A percentile compares a stretch with the other conserved stretches of the same genome.
Evolutionary conservation across 257 asterid species (phyloP).

Genomic region (Solanum tacnaense): DNA sequence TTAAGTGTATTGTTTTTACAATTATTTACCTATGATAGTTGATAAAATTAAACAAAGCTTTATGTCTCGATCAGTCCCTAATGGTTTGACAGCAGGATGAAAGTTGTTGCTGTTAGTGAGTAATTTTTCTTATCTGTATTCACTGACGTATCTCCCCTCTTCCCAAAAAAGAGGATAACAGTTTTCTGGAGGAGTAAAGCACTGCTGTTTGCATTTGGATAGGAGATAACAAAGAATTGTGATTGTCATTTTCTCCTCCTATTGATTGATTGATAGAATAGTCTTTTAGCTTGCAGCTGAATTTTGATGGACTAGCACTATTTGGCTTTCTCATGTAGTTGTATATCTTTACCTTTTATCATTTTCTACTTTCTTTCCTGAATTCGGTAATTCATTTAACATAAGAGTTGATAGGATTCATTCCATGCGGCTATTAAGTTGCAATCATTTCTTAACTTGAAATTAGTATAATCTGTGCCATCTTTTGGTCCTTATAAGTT

Average conservation of each 20-base stretch:
- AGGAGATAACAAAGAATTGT: not conserved
- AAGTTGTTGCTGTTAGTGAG: not conserved
- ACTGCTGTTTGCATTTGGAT: not conserved
- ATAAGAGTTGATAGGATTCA: not conserved
- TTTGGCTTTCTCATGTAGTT: not conserved
- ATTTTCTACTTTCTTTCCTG: not conserved
- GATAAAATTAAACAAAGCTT: not conserved
- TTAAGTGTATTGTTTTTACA: not conserved
- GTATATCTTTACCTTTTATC: not conserved
- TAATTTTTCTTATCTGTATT: not conserved
- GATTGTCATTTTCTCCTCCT: not conserved
- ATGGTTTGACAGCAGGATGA: not conserved
- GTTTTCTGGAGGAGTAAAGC: not conserved
- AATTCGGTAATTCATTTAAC: not conserved
- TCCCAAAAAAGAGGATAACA: not conserved
- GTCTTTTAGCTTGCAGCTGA: not conserved
- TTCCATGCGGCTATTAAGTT: not conserved
- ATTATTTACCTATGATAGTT: not conserved
- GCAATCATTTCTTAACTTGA: not conserved
- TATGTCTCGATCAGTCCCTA: not conserved
- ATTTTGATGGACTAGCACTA: not conserved
- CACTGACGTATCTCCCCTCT: not conserved
- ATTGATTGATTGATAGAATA: not conserved
- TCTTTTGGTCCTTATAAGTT: not conserved
- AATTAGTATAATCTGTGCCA: not conserved